phyloP scores from a whole-genome alignment of 1,284 basidiomycete species.

The Cutaneotrichosporon spelunceum region DNA sequence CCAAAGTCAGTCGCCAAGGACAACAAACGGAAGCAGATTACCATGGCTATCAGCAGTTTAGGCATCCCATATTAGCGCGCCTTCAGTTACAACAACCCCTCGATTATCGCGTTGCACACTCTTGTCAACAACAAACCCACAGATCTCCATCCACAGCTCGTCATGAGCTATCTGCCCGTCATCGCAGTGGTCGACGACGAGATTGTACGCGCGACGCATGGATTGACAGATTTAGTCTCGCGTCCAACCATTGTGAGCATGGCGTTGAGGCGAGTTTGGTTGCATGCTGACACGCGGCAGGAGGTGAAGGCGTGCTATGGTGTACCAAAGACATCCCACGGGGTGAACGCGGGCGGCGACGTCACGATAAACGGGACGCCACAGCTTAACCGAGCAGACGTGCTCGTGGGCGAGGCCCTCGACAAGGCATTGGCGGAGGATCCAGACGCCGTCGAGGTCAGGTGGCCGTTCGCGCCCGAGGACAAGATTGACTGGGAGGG shows the following conservation, averaged over 20 bases:
- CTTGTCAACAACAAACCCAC: constrained; percentile 4
- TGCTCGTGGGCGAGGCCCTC: constrained; percentile 76
- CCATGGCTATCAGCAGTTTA: not conserved
- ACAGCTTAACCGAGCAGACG: constrained; percentile 59
- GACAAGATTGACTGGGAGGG: constrained; percentile 71
- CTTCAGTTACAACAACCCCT: not conserved
- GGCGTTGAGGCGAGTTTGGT: not conserved
- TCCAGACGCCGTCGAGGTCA: constrained; percentile 60
- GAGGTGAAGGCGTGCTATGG: constrained; percentile 37
- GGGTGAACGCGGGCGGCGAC: constrained; percentile 26
- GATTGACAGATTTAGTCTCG: constrained; percentile 38
- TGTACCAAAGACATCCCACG: constrained; percentile 23
- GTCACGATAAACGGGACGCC: constrained; percentile 14
- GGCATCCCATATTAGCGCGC: not conserved
- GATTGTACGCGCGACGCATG: constrained; percentile 35
- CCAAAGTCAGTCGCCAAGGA: too few species aligned
- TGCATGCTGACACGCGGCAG: constrained; percentile 15
- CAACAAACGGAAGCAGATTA: too few species aligned
- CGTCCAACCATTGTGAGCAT: constrained; percentile 36
- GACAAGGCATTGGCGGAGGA: constrained; percentile 70
- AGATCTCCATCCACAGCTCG: not conserved
- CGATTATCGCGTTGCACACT: not conserved
- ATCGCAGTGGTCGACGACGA: constrained; percentile 44
- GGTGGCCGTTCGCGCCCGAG: constrained; percentile 79
- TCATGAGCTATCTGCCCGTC: constrained; percentile 26